These are phyloP conservation scores for Gnomoniopsis smithogilvyi DNA, from an alignment of 2,329 filamentous ascomycete species.

Conservation along the genomic window DNA sequence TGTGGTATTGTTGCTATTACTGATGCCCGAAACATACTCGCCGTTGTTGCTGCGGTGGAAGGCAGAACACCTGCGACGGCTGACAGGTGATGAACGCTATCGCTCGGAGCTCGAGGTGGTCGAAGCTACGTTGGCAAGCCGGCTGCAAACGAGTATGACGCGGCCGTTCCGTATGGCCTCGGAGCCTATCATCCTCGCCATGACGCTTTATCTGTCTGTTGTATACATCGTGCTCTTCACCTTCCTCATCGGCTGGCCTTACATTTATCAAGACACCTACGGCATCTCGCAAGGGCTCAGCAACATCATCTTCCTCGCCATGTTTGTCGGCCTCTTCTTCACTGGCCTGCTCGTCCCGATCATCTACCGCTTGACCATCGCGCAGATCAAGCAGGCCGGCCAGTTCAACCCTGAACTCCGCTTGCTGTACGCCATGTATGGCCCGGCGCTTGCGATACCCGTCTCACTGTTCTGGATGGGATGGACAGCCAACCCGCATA, in stretches of 20 bases:
- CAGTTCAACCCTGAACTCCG: constrained; percentile 34
- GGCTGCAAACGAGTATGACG: constrained; percentile 41
- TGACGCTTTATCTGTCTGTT: constrained; percentile 48
- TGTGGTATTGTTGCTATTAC: constrained; percentile 51
- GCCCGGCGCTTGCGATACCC: constrained; percentile 37
- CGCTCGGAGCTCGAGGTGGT: constrained; percentile 62
- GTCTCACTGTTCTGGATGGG: constrained; percentile 49
- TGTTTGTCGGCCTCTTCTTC: constrained; percentile 38
- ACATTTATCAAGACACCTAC: constrained; percentile 44
- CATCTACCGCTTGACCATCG: constrained; percentile 28
- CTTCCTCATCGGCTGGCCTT: constrained; percentile 48
- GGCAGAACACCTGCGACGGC: constrained; percentile 54
- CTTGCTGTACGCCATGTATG: constrained; percentile 41
- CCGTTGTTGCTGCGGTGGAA: constrained; percentile 56
- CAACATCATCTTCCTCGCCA: constrained; percentile 41
- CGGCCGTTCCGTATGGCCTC: constrained; percentile 37
- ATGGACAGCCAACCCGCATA: constrained; percentile 39
- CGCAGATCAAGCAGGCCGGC: constrained; percentile 17
- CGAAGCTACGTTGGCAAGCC: constrained; percentile 47
- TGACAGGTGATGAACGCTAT: constrained; percentile 61
- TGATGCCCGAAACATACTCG: constrained; percentile 66
- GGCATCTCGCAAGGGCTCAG: constrained; percentile 37
- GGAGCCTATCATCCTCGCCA: constrained; percentile 37
- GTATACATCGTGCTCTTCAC: constrained; percentile 53
- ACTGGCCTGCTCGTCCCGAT: constrained; percentile 31